Evolutionary conservation across 352 stramenopile species (phyloP).

Genomic region (Globisporangium spinosum): DNA sequence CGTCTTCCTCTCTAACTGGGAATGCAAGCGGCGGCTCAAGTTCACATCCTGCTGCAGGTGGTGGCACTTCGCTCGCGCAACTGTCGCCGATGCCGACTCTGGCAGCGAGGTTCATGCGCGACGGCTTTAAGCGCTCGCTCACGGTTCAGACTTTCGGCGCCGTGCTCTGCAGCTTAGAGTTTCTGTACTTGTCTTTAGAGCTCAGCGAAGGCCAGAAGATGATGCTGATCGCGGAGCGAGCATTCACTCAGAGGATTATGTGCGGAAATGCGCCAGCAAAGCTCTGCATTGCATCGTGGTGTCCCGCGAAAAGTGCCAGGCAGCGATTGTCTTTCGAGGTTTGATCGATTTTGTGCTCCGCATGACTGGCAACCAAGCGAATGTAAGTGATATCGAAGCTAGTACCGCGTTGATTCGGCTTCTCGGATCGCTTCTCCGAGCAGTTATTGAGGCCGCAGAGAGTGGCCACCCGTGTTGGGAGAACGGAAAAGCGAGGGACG

Average conservation of each 20-base stretch:
- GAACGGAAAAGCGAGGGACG: slow-evolving; percentile 24
- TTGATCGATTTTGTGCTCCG: slow-evolving; percentile 64
- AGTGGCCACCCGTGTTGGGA: slow-evolving; percentile 28
- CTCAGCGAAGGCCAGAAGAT: slow-evolving; percentile 67
- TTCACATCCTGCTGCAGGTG: background rate
- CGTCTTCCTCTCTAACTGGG: background rate
- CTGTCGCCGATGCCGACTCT: background rate
- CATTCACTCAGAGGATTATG: slow-evolving; percentile 37
- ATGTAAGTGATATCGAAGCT: slow-evolving; percentile 27
- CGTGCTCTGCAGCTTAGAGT: slow-evolving; percentile 35
- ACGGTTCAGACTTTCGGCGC: slow-evolving; percentile 50
- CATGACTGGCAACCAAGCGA: slow-evolving; percentile 35
- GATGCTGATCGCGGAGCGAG: slow-evolving; percentile 44
- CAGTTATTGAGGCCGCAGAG: slow-evolving; percentile 1
- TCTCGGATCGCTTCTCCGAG: slow-evolving; percentile 29
- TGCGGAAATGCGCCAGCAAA: slow-evolving; percentile 38
- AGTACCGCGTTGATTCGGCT: slow-evolving; percentile 34
- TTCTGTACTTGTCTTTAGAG: slow-evolving; percentile 42
- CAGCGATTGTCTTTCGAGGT: slow-evolving; percentile 37
- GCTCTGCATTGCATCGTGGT: slow-evolving; percentile 36
- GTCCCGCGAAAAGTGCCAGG: slow-evolving; percentile 16
- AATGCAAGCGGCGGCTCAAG: slow-evolving; percentile 11
- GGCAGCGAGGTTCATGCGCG: slow-evolving; percentile 18
- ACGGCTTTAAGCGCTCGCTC: slow-evolving; percentile 48
- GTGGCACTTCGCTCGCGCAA: background rate